Evolutionary conservation across 106 monocot species (phyloP).

Genomic region (Iris macrosiphon): DNA sequence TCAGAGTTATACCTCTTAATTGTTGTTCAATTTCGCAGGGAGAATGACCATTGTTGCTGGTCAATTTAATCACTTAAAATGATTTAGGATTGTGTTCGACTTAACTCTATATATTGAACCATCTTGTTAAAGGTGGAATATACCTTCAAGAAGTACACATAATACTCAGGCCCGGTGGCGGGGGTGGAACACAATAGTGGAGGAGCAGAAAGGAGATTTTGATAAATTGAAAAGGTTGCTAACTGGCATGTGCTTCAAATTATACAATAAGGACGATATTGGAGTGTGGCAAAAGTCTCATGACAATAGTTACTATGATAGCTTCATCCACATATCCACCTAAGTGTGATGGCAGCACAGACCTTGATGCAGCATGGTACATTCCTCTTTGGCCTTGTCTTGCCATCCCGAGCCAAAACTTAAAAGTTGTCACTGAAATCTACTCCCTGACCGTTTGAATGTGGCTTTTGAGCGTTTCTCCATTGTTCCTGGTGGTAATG

Average conservation of each 20-base stretch:
- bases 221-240: constrained; percentile 53
- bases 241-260: constrained; percentile 64
- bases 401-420: constrained; percentile 23
- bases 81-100: not conserved
- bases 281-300: constrained; percentile 63
- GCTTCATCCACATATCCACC: constrained; percentile 36
- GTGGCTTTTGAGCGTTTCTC: constrained; percentile 36
- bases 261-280: constrained; percentile 62
- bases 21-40: too few species aligned
- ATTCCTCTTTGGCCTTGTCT: constrained; percentile 51
- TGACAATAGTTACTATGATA: constrained; percentile 43
- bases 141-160: constrained; percentile 61
- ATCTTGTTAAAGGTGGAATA: constrained; percentile 46
- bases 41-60: too few species aligned
- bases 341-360: constrained; percentile 63
- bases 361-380: constrained; percentile 66
- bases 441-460: constrained; percentile 39
- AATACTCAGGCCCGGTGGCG: constrained; percentile 74
- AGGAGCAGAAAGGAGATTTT: constrained; percentile 56
- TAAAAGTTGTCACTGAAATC: constrained; percentile 39
- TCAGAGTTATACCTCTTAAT: too few species aligned
- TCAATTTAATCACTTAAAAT: too few species aligned
- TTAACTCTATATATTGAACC: not conserved
- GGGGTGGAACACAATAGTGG: constrained; percentile 71
- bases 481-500: constrained; percentile 43